phyloP scores from a whole-genome alignment of 2,329 filamentous ascomycete genomes.

The Sporothrix luriei region DNA sequence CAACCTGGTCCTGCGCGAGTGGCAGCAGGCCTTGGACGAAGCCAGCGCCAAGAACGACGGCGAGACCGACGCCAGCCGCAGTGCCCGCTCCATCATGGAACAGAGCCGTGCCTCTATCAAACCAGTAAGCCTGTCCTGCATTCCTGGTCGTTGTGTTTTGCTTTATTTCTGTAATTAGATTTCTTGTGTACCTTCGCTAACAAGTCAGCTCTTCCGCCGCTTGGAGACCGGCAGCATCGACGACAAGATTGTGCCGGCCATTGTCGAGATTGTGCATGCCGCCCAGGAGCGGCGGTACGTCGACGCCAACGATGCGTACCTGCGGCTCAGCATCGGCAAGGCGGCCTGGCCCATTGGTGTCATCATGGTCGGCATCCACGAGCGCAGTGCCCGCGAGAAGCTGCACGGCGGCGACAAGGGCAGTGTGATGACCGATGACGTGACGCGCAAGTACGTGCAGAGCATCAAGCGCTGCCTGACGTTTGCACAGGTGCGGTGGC shows the following conservation, averaged over 20 bases:
- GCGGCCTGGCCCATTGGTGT: constrained; percentile 99
- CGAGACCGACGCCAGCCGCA: constrained; percentile 75
- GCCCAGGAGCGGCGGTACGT: constrained; percentile 92
- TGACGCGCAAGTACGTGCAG: constrained; percentile 92
- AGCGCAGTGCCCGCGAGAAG: constrained; percentile 92
- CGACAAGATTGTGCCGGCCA: constrained; percentile 74
- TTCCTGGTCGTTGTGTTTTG: constrained; percentile 14
- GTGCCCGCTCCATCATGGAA: constrained; percentile 80
- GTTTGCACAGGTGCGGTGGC: constrained; percentile 96
- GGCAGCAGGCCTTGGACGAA: constrained; percentile 71
- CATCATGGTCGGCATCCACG: constrained; percentile 99
- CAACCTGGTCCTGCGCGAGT: constrained; percentile 90
- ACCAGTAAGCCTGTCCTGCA: constrained; percentile 56
- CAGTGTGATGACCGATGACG: constrained; percentile 96
- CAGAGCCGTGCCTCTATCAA: constrained; percentile 86
- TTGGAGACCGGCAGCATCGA: constrained; percentile 81
- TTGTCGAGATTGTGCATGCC: constrained; percentile 88
- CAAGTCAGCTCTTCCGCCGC: constrained; percentile 71
- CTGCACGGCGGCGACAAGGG: constrained; percentile 84
- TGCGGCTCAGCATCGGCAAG: constrained; percentile 90
- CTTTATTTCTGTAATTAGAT: background rate
- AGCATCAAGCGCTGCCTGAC: constrained; percentile 96
- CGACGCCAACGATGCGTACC: constrained; percentile 92
- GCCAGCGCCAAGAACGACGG: constrained; percentile 51
- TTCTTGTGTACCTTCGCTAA: background rate